phyloP scores from a whole-genome alignment of 352 stramenopile species.

The Phytophthora litchii region DNA sequence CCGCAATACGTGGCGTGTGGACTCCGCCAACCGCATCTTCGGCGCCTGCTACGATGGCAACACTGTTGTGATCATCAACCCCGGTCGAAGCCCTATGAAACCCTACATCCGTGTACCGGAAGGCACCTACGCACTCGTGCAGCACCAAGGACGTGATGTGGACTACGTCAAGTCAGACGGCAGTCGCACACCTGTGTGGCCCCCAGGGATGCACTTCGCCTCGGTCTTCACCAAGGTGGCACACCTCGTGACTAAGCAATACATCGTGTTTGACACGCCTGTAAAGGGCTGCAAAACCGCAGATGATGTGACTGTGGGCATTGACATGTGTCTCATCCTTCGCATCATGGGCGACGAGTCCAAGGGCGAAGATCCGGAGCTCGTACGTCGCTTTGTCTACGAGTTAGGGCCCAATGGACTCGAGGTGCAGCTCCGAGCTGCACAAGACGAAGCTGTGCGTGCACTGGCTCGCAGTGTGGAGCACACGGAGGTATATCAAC shows the following conservation, averaged over 20 bases:
- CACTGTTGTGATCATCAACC: slow-evolving; percentile 84
- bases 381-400: slow-evolving; percentile 91
- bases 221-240: slow-evolving; percentile 83
- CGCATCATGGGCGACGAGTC: slow-evolving; percentile 88
- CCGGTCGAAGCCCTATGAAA: slow-evolving; percentile 57
- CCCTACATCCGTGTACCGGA: slow-evolving; percentile 89
- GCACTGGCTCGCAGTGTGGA: slow-evolving; percentile 82
- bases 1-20: slow-evolving; percentile 59
- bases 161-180: slow-evolving; percentile 57
- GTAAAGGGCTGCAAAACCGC: slow-evolving; percentile 91
- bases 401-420: slow-evolving; percentile 85
- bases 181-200: slow-evolving; percentile 66
- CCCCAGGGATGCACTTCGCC: slow-evolving; percentile 76
- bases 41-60: slow-evolving; percentile 81
- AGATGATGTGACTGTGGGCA: slow-evolving; percentile 87
- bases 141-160: slow-evolving; percentile 81
- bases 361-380: slow-evolving; percentile 81
- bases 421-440: slow-evolving; percentile 82
- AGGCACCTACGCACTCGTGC: slow-evolving; percentile 89
- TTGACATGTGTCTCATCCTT: slow-evolving; percentile 90
- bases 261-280: slow-evolving; percentile 86
- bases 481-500: slow-evolving; percentile 89
- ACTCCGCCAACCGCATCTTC: slow-evolving; percentile 78
- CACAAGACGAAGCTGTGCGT: slow-evolving; percentile 84
- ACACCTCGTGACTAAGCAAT: slow-evolving; percentile 90